A percentile compares a stretch with the other conserved stretches of the same genome.
These are phyloP conservation scores for Nyctanthes arbortristis DNA, from an alignment of 257 asterid species.

Conservation along the genomic window DNA sequence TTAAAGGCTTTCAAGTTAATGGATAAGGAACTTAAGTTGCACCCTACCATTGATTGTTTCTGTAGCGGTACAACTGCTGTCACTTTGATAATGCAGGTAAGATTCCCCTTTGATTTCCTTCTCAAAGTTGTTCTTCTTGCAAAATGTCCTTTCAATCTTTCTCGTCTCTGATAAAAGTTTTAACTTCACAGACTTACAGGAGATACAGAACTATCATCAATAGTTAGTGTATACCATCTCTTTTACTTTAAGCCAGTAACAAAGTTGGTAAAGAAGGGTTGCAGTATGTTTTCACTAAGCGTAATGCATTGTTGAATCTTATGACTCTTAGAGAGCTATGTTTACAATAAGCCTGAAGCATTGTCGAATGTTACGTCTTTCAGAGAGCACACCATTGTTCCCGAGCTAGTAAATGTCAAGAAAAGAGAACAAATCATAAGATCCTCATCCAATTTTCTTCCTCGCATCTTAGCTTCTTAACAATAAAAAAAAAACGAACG, in stretches of 20 bases:
- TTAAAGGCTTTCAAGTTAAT: constrained; percentile 77
- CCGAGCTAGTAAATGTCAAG: no score
- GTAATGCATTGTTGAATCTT: no score
- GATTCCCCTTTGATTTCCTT: neutral
- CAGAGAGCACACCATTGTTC: no score
- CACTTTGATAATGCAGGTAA: constrained; percentile 74
- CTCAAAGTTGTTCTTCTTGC: neutral
- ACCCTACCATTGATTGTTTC: constrained; percentile 81
- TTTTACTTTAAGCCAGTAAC: neutral
- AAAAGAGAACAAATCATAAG: neutral
- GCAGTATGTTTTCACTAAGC: no score
- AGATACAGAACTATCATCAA: neutral
- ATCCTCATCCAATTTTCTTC: neutral
- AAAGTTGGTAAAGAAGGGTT: neutral
- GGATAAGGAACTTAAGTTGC: constrained; percentile 94
- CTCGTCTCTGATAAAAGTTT: neutral
- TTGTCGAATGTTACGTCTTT: no score
- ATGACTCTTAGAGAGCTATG: no score
- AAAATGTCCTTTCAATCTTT: neutral
- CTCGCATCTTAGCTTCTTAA: no score
- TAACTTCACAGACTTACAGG: neutral
- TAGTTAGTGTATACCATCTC: neutral
- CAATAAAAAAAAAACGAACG: no score
- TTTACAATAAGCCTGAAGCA: no score
- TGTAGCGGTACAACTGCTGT: constrained; percentile 95